phyloP scores from a whole-genome alignment of 768 basidiomycete species.

The Rhizopogon vesiculosus region DNA sequence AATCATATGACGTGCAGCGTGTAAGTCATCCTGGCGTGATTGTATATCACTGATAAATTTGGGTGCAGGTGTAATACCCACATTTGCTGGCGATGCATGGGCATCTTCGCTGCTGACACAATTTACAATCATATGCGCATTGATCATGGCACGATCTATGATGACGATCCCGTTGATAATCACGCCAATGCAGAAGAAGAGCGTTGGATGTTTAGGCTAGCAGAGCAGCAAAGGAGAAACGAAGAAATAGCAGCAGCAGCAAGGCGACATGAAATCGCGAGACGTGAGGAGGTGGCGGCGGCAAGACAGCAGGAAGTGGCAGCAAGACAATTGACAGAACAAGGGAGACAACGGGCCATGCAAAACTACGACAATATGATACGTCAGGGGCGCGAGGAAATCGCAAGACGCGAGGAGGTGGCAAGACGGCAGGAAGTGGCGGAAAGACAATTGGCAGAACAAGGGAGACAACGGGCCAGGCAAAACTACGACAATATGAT shows the following conservation, averaged over 20 bases:
- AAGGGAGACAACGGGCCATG: too few relatives aligned
- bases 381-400: not conserved
- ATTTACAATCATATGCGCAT: constrained; percentile 36
- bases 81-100: constrained; percentile 67
- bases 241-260: not conserved
- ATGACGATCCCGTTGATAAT: constrained; percentile 5
- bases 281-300: not conserved
- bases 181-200: constrained; percentile 13
- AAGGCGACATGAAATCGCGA: not conserved
- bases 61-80: constrained; percentile 59
- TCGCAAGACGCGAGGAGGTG: not conserved
- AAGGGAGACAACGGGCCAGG: not conserved
- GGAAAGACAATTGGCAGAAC: not conserved
- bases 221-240: not conserved
- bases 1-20: constrained; percentile 71
- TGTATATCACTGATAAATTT: not conserved
- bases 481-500: not conserved
- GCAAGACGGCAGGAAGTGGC: not conserved
- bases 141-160: constrained; percentile 28
- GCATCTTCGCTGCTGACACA: constrained; percentile 25
- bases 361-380: too few relatives aligned
- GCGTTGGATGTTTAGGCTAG: not conserved
- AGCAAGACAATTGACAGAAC: not conserved
- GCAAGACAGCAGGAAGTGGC: not conserved
- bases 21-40: constrained; percentile 6